These are phyloP conservation scores for Fusarium drepaniforme DNA, from an alignment of 2,329 filamentous ascomycete genomes.

Conservation along the genomic window DNA sequence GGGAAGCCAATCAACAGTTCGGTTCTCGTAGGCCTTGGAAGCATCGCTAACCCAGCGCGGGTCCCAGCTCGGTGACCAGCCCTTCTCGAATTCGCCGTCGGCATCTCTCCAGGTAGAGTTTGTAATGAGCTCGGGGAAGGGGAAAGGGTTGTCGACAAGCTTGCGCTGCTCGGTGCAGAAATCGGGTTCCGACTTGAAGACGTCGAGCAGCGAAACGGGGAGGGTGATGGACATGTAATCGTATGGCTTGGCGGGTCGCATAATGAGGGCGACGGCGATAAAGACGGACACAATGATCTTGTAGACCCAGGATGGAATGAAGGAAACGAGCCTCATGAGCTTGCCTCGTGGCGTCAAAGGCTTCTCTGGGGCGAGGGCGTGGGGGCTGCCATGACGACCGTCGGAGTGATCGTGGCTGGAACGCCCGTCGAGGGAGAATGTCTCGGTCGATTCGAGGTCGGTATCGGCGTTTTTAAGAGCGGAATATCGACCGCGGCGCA, in stretches of 20 bases:
- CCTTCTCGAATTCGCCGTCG: slow-evolving; percentile 48
- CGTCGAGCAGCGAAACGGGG: slow-evolving; percentile 46
- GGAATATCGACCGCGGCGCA: slow-evolving; percentile 34
- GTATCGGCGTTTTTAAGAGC: slow-evolving; percentile 26
- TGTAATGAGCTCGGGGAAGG: slow-evolving; percentile 46
- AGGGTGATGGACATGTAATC: slow-evolving; percentile 48
- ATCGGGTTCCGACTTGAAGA: slow-evolving; percentile 43
- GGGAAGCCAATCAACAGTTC: slow-evolving; percentile 46
- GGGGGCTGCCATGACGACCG: slow-evolving; percentile 6
- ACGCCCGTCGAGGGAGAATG: slow-evolving; percentile 35
- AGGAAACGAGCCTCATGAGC: slow-evolving; percentile 17
- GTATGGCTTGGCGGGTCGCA: slow-evolving; percentile 49
- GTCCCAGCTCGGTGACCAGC: slow-evolving; percentile 41
- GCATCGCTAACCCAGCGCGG: slow-evolving; percentile 30
- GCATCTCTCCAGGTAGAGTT: slow-evolving; percentile 42
- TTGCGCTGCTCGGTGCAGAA: slow-evolving; percentile 42
- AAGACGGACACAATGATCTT: slow-evolving; percentile 36
- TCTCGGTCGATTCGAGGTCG: slow-evolving; percentile 36
- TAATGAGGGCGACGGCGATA: slow-evolving; percentile 33
- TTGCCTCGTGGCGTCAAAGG: slow-evolving; percentile 2
- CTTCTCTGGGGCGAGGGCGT: slow-evolving; percentile 25
- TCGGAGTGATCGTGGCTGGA: slow-evolving; percentile 29
- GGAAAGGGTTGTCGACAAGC: slow-evolving; percentile 44
- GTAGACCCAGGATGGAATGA: slow-evolving; percentile 28
- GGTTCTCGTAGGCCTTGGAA: slow-evolving; percentile 41